Evolutionary conservation across 2,329 filamentous ascomycete genomes (phyloP).

Genomic region (Epicoccum nigrum): DNA sequence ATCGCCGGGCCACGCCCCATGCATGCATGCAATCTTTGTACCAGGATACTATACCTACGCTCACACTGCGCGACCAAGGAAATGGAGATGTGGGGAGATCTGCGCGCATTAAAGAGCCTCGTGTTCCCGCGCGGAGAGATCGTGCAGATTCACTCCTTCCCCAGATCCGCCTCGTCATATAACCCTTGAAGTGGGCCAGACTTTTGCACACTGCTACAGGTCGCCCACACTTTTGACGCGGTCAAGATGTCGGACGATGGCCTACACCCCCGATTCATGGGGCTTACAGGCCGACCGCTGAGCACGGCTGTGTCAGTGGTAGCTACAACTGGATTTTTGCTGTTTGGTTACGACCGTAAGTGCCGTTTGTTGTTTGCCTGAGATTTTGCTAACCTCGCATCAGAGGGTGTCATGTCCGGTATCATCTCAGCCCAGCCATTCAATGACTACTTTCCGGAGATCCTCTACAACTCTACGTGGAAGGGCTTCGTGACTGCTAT

Average conservation of each 20-base stretch:
- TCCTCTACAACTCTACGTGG: slow-evolving; percentile 52
- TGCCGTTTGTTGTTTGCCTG: background rate
- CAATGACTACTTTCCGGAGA: slow-evolving; percentile 49
- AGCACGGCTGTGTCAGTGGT: slow-evolving; percentile 38
- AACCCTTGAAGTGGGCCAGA: background rate
- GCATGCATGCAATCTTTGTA: slow-evolving; percentile 17
- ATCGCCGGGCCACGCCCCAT: slow-evolving; percentile 13
- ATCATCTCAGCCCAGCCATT: slow-evolving; percentile 46
- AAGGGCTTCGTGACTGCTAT: slow-evolving; percentile 59
- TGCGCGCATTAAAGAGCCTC: slow-evolving; percentile 3
- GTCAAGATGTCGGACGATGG: slow-evolving; percentile 19
- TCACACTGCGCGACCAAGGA: slow-evolving; percentile 1
- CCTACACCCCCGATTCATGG: slow-evolving; percentile 38
- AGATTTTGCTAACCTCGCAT: background rate
- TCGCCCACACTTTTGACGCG: background rate
- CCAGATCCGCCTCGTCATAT: background rate
- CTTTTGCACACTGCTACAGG: background rate
- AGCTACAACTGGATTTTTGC: slow-evolving; percentile 39
- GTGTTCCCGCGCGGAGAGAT: background rate
- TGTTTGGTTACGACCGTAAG: slow-evolving; percentile 44
- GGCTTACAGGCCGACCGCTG: slow-evolving; percentile 34
- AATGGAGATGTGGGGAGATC: slow-evolving; percentile 8
- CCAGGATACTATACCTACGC: slow-evolving; percentile 13
- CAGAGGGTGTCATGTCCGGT: slow-evolving; percentile 47
- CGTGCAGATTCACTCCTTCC: background rate